Conservation (phyloP, 768 basidiomycete genomes). For the Mycena vitilis region DNA sequence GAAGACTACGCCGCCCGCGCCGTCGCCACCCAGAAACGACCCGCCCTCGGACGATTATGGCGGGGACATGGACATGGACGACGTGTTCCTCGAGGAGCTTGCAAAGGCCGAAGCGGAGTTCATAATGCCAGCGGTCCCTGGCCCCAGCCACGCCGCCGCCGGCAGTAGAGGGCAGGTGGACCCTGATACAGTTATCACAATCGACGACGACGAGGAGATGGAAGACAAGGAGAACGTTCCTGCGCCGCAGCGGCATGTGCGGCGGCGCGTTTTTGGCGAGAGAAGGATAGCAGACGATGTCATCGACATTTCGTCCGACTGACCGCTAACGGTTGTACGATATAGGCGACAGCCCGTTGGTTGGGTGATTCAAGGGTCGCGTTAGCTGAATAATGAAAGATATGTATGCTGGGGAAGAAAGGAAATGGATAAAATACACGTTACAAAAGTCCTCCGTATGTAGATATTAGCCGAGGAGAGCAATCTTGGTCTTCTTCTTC, state of each 20-base stretch:
- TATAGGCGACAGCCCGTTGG: conserved; percentile 25
- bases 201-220: conserved; percentile 37
- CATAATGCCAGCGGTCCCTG: conserved; percentile 18
- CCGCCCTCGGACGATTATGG: conserved; percentile 47
- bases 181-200: conserved; percentile 33
- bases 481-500: conserved; percentile 83
- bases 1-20: conserved; percentile 9
- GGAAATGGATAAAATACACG: conserved; percentile 38
- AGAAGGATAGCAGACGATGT: conserved; percentile 52
- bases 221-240: conserved; percentile 76
- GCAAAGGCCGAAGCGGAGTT: conserved; percentile 47
- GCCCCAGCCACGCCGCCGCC: conserved; percentile 13
- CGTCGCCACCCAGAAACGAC: conserved; percentile 15
- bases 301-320: conserved; percentile 64
- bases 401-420: conserved; percentile 33
- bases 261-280: conserved; percentile 49
- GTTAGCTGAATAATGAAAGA: conserved; percentile 34
- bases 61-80: conserved; percentile 49
- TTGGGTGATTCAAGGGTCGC: conserved; percentile 34
- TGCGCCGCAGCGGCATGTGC: conserved; percentile 61
- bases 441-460: conserved; percentile 29
- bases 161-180: conserved; percentile 39
- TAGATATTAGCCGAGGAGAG: conserved; percentile 68
- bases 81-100: conserved; percentile 53
- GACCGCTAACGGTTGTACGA: conserved; percentile 31